Percentiles rank a stretch among this genome's conserved stretches.
Evolutionary conservation across 805 yeast species (phyloP).

Genomic region (Alloascoidea africana): DNA sequence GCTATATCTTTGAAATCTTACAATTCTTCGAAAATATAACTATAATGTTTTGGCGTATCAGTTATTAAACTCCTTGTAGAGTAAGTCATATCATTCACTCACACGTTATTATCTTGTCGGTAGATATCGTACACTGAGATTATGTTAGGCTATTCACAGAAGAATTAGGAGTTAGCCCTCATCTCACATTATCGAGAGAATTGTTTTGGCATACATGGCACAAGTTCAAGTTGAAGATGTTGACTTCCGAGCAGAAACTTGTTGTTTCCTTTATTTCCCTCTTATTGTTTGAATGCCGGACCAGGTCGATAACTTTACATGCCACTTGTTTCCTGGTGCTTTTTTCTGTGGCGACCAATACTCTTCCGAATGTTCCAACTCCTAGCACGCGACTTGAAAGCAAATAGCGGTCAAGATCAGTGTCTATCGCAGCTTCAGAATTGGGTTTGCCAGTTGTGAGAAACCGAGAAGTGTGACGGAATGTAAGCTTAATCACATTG

Average conservation of each 20-base stretch:
- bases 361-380: not conserved
- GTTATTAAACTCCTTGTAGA: no score
- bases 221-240: no score
- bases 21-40: slow-evolving; percentile 31
- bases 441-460: no score
- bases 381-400: not conserved
- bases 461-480: no score
- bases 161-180: not conserved
- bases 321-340: not conserved
- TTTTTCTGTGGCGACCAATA: not conserved
- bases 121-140: not conserved
- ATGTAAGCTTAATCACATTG: not conserved
- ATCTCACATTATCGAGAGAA: no score
- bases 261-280: not conserved
- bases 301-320: not conserved
- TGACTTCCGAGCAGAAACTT: not conserved
- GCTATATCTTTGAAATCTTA: slow-evolving; percentile 5
- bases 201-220: slow-evolving; percentile 1
- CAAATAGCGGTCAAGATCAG: no score
- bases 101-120: not conserved
- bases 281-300: not conserved
- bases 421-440: no score
- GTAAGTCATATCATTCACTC: not conserved
- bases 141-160: not conserved
- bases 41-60: no score